phyloP scores from a whole-genome alignment of 352 stramenopile genomes.

The Phytophthora colocasiae region DNA sequence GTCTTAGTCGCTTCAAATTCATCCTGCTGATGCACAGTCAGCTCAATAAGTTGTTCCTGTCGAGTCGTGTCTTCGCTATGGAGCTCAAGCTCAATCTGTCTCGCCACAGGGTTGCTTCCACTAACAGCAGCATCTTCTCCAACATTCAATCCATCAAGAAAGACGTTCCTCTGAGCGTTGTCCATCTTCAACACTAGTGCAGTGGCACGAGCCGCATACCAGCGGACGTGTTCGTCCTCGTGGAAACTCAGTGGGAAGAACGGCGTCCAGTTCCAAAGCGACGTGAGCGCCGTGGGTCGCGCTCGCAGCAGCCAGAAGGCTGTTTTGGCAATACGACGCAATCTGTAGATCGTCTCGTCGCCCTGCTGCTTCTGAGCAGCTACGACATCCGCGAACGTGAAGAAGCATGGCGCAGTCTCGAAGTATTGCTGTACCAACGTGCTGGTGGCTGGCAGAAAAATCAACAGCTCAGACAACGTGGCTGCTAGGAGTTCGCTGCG shows the following conservation, averaged over 20 bases:
- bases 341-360: constrained; percentile 39
- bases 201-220: constrained; percentile 69
- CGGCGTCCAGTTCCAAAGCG: constrained; percentile 83
- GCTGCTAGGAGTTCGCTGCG: constrained; percentile 59
- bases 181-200: constrained; percentile 73
- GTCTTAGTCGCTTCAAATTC: constrained; percentile 3
- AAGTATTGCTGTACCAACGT: constrained; percentile 74
- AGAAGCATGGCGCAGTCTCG: constrained; percentile 73
- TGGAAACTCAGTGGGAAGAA: constrained; percentile 87
- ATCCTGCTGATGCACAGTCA: constrained; percentile 41
- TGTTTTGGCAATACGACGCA: constrained; percentile 66
- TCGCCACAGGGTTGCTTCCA: constrained; percentile 39
- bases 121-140: constrained; percentile 55
- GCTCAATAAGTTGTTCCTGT: constrained; percentile 59
- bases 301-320: constrained; percentile 63
- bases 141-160: constrained; percentile 61
- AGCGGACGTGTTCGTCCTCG: constrained; percentile 60
- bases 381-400: constrained; percentile 68
- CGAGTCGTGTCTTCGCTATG: constrained; percentile 47
- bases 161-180: constrained; percentile 68
- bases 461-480: constrained; percentile 64
- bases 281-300: constrained; percentile 57
- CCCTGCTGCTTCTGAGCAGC: constrained; percentile 46
- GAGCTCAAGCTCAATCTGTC: constrained; percentile 70
- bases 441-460: constrained; percentile 60